These are phyloP conservation scores for Backusella psychrophila DNA, from an alignment of 192 early-diverging fungal species.

Conservation along the genomic window DNA sequence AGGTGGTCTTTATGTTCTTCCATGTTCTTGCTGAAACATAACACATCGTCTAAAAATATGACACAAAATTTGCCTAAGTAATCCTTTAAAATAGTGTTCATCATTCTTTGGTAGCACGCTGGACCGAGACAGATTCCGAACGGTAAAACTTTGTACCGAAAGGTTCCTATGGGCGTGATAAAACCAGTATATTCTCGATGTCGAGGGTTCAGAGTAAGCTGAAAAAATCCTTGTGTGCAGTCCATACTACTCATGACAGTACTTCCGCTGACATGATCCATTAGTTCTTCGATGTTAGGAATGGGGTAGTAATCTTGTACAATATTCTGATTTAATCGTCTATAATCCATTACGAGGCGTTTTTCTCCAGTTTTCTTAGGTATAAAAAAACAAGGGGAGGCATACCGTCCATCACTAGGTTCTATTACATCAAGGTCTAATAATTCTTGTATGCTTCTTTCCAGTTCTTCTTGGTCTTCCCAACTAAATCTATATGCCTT, in stretches of 20 bases:
- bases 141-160: background rate
- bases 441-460: background rate
- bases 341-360: background rate
- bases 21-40: background rate
- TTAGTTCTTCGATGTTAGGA: background rate
- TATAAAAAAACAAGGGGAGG: background rate
- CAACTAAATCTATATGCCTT: background rate
- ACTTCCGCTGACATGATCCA: background rate
- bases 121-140: background rate
- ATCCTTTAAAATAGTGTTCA: background rate
- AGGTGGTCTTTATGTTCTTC: slow-evolving; percentile 12
- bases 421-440: background rate
- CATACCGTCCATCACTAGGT: background rate
- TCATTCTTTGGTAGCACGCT: background rate
- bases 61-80: background rate
- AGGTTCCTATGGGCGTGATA: background rate
- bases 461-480: background rate
- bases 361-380: background rate
- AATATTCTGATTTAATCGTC: background rate
- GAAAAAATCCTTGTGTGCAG: background rate
- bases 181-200: background rate
- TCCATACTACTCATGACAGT: background rate
- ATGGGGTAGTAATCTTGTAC: background rate
- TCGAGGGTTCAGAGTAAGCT: background rate
- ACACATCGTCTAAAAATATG: background rate